These are phyloP conservation scores for Termitomyces sp. DNA, from an alignment of 1,284 basidiomycete species.

Conservation along the genomic window DNA sequence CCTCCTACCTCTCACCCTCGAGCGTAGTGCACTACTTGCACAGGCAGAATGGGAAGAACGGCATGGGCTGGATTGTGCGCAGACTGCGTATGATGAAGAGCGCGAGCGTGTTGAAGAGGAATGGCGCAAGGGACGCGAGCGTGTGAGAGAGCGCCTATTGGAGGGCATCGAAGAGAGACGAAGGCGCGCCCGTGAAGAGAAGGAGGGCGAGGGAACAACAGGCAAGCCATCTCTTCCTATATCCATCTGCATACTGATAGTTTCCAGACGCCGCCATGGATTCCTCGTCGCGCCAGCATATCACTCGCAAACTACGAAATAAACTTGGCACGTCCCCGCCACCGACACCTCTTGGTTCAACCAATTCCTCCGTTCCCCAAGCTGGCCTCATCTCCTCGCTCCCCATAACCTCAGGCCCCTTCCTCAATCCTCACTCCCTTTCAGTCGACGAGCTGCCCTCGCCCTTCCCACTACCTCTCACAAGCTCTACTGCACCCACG, in stretches of 20 bases:
- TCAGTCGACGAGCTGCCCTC: slow-evolving; percentile 78
- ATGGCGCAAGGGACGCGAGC: slow-evolving; percentile 64
- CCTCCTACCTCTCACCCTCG: slow-evolving; percentile 64
- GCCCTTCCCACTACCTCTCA: slow-evolving; percentile 73
- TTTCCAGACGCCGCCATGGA: slow-evolving; percentile 60
- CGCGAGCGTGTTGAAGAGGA: slow-evolving; percentile 72
- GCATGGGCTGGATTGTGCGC: slow-evolving; percentile 54
- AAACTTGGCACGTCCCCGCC: slow-evolving; percentile 66
- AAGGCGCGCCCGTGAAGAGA: slow-evolving; percentile 71
- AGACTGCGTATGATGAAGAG: slow-evolving; percentile 72
- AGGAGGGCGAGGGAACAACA: slow-evolving; percentile 70
- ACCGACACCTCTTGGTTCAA: slow-evolving; percentile 46
- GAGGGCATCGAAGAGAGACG: slow-evolving; percentile 79
- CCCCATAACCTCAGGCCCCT: slow-evolving; percentile 59
- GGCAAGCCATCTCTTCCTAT: slow-evolving; percentile 40
- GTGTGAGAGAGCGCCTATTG: slow-evolving; percentile 67
- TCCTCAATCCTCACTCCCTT: slow-evolving; percentile 74
- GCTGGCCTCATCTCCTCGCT: slow-evolving; percentile 33
- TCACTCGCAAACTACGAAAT: slow-evolving; percentile 75
- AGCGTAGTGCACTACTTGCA: slow-evolving; percentile 66
- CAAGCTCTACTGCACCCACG: slow-evolving; percentile 38
- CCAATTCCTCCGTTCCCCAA: slow-evolving; percentile 23
- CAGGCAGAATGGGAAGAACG: slow-evolving; percentile 62
- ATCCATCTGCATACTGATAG: background rate
- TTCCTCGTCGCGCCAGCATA: slow-evolving; percentile 69